Percentiles rank a stretch among this genome's conserved stretches.
Evolutionary conservation across 345 rosid species (phyloP).

Genomic region (Heritiera fomes): DNA sequence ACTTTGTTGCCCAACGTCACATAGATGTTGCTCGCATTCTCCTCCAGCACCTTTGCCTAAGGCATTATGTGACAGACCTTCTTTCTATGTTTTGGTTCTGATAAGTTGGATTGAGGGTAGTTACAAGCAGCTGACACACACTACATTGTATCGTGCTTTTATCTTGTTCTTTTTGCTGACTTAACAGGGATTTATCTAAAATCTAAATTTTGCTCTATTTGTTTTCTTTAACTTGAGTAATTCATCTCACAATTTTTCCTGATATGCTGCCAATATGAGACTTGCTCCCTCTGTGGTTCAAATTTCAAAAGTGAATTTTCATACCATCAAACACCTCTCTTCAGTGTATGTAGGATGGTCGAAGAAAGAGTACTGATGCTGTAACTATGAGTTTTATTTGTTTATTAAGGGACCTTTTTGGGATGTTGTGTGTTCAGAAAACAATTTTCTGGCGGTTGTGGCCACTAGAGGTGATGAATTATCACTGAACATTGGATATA

Average conservation of each 20-base stretch:
- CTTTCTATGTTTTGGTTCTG: background rate
- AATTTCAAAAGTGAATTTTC: background rate
- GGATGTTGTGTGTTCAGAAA: background rate
- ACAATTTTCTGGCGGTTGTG: background rate
- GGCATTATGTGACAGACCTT: background rate
- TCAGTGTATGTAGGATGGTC: background rate
- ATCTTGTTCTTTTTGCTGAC: background rate
- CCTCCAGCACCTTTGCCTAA: background rate
- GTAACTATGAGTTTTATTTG: background rate
- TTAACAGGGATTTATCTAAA: background rate
- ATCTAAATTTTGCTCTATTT: background rate
- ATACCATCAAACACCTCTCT: background rate
- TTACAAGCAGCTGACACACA: background rate
- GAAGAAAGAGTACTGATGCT: background rate
- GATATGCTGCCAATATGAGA: background rate
- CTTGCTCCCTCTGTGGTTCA: background rate
- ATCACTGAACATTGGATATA: background rate
- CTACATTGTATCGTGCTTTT: background rate
- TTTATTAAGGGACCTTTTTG: background rate
- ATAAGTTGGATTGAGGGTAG: background rate
- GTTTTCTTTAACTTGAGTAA: background rate
- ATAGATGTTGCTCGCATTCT: background rate
- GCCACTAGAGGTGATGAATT: background rate
- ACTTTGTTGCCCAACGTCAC: background rate
- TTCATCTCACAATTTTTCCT: background rate